Evolutionary conservation across 2,329 filamentous ascomycete species (phyloP), one percentile per base, ranked within the genome.

Genomic region (Nigrograna mackinnonii): DNA sequence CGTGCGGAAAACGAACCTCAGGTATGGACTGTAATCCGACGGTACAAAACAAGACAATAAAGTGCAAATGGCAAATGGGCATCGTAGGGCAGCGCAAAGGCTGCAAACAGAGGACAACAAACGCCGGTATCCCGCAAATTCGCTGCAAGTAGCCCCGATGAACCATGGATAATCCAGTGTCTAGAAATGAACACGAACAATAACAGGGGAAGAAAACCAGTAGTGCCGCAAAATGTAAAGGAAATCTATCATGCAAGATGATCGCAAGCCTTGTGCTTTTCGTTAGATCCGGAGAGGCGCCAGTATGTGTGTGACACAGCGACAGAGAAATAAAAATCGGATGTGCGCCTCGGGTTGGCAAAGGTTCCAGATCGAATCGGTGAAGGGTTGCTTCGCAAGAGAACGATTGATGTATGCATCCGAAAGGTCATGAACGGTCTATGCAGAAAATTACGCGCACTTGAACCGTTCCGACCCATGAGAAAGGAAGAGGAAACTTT

Each of bases 221-320:
- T 39, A 55, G 55, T 45, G 56, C 57, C 49, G 49, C 47, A 42
- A 42, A 43, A 46, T 39, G 44, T 32, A 38, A 51, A 57, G 41
- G 50, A 65, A 67, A 58, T 68, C 65, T 68, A 68, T 66, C 58
- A 64, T 68, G 64, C 64, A 66, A 58, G 49, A 65, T 64, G 55
- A 52, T 62, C 56, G 58, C 60, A 60, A 55, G 53, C 50, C 54
- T 55, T 55, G 46, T 61, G 58, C 55, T 58, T 67, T 65, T 67
- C 62, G 47, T 66, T 46, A 65, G 55, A 67, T 65, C 62, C 55
- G 48, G 54, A 53, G 48, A 37, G 57, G 58, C 57, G 60, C 62
- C 56, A 48, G 60, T 57, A 59, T 64, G 61, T 54, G 57, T 64
- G 35, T 48, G 60, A 65, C 57, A 64, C 62, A 63, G 55, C 59